Conservation (phyloP, 805 yeast species). For the Wickerhamiella sergipiensis region DNA sequence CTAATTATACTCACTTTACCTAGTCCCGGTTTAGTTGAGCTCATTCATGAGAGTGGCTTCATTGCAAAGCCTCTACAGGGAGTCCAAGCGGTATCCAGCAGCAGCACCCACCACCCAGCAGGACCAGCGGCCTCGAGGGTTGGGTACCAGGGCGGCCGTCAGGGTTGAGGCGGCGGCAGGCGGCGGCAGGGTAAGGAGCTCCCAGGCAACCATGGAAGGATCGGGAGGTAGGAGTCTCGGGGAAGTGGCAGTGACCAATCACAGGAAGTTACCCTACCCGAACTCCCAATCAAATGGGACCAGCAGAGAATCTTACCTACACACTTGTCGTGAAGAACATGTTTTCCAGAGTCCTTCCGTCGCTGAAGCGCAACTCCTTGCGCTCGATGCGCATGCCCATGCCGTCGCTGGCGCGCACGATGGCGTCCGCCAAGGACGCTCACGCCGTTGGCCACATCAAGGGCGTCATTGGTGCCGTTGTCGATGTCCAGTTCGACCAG, state of each 20-base stretch:
- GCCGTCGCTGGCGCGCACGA: conserved; percentile 14
- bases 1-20: too few species aligned
- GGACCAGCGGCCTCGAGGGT: too few species aligned
- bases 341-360: conserved; percentile 21
- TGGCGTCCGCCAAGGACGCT: conserved; percentile 13
- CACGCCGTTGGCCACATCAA: conserved; percentile 14
- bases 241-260: neutral
- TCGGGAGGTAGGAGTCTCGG: neutral
- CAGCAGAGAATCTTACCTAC: conserved; percentile 1
- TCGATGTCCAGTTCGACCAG: conserved; percentile 90
- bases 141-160: too few species aligned
- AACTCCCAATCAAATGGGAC: conserved; percentile 1
- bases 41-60: too few species aligned
- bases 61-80: too few species aligned
- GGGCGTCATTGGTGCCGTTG: conserved; percentile 23
- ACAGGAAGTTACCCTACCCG: conserved; percentile 1
- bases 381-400: conserved; percentile 16
- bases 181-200: neutral
- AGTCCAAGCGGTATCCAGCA: too few species aligned
- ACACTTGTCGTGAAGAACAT: conserved; percentile 7
- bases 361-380: conserved; percentile 21
- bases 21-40: too few species aligned
- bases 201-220: neutral
- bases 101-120: too few species aligned
- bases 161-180: too few species aligned